These are phyloP conservation scores for Fagopyrum esculentum DNA, from an alignment of 148 eudicot genomes.

Conservation along the genomic window DNA sequence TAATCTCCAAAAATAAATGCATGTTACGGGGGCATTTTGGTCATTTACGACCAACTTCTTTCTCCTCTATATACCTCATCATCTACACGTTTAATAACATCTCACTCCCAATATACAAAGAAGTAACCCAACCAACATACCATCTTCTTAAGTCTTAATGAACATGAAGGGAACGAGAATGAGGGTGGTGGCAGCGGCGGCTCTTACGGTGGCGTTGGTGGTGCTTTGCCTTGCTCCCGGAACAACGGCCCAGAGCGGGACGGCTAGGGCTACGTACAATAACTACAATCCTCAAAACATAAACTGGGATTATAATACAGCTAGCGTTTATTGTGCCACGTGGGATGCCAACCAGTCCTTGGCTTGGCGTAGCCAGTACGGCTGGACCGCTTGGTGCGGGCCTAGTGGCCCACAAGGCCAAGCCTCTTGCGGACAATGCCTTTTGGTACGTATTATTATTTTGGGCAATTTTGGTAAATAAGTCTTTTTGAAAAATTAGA, in stretches of 20 bases:
- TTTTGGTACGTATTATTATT: constrained; percentile 22
- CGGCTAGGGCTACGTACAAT: not conserved
- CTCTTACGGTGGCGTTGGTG: not conserved
- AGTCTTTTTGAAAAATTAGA: no score
- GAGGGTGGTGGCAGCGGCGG: not conserved
- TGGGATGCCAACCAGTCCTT: constrained; percentile 46
- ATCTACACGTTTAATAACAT: no score
- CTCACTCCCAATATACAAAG: not conserved
- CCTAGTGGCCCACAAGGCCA: constrained; percentile 47
- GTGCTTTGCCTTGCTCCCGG: not conserved
- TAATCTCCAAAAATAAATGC: not conserved
- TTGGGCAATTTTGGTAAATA: no score
- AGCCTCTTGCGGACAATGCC: constrained; percentile 44
- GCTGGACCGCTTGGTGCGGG: constrained; percentile 71
- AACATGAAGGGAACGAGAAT: not conserved
- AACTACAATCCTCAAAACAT: constrained; percentile 38
- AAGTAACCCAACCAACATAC: not conserved
- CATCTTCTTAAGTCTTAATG: no score
- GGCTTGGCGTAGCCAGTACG: constrained; percentile 36
- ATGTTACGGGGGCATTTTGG: not conserved
- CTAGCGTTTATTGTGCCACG: constrained; percentile 47
- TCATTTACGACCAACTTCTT: not conserved
- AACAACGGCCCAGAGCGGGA: not conserved
- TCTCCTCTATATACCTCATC: not conserved
- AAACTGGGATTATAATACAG: constrained; percentile 35